Evolutionary conservation across 73 alveolate genomes (phyloP), one percentile per base, ranked within the genome.

Genomic region (Paramecium octaurelia): DNA sequence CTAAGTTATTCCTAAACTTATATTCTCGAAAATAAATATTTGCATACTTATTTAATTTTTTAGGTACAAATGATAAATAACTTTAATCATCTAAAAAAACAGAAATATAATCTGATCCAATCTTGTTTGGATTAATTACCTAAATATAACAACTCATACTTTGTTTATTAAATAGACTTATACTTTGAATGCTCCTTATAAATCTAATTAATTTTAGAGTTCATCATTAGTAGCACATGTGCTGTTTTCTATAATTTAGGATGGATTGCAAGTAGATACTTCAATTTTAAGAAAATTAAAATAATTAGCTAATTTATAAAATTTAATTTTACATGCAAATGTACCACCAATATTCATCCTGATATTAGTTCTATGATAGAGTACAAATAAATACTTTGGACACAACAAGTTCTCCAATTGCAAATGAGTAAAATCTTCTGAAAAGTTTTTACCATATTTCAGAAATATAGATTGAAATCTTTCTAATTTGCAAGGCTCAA

Each of bases 401-500:
- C 84, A 64, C 10, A 64, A 34, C 1, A 31, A 27, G 11, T 64
- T 64, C 29, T 34, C 84, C 14, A 64, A 34, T 2, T 64, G 16
- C 27, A 64, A 27, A 31, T 34, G 42, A 12, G 27, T 64, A 16
- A 64, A 64, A 50, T 64, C 84, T 8, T 21, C 44, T 64, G 84
- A 31, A 27, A 64, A 64, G 12, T 64, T 64, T 24, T 64, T 64
- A 12, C 59, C 64, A 75, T 75, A 75, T 18, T 75, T 75, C 18
- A 9, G 38, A 27, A 75, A 75, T 4, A 75, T 34, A 3, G 23
- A 11, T 42, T 75, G 10, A 24, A 75, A 75, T 38, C 57, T 34
- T 38, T 75, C 88, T 20, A 34, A 68, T 75, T 64, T 75, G 88
- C 88, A 75, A 4, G 69, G 88, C 18, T 21, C 46, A 21, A 75